Evolutionary conservation across 306 rosid genomes (phyloP), one percentile per base, ranked within the genome.

Genomic region (Abrus precatorius): DNA sequence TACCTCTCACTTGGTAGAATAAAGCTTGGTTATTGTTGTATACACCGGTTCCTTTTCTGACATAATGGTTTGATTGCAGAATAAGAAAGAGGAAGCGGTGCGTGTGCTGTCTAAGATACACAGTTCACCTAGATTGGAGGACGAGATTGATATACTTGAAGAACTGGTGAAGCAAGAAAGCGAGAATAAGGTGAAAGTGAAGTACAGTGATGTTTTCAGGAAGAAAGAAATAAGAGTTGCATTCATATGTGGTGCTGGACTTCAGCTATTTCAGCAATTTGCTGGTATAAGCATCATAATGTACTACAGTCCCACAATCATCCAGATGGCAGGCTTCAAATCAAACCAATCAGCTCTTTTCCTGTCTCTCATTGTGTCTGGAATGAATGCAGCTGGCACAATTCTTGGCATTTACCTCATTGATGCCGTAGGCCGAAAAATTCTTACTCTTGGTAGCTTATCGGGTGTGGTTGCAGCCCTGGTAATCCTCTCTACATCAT

Each of bases 221-320:
- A 11, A 28, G 11, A 90, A 92, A 75, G 91, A 90, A 79, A 90
- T 92, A 47, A 86, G 97, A 83, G 70, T 83, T 63, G 98, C 97
- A 32, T 93, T 91, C 85, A 47, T 80, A 2, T 89, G 83, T 53
- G 98, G 95, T 29, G 98, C 87, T 13, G 98, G 98, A 68, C 97
- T 93, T 77, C 97, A 89, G 89, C 94, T 90, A 7, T 88, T 93
- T 70, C 97, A 91, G 84, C 93, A 93, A 70, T 83, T 91, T 76
- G 75, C 91, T 28, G 98, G 97, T 33, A 93, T 93, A 80, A 91
- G 91, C 86, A 91, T 93, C 5, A 87, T 93, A 27, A 94, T 94
- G 97, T 92, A 94, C 84, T 92, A 92, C 83, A 86, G 98, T 64
- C 95, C 97, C 44, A 92, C 91, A 4, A 94, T 94, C 60, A 90